Evolutionary conservation across 768 basidiomycete genomes (phyloP), one percentile per base, ranked within the genome.

Genomic region (Termitomyces sp.): DNA sequence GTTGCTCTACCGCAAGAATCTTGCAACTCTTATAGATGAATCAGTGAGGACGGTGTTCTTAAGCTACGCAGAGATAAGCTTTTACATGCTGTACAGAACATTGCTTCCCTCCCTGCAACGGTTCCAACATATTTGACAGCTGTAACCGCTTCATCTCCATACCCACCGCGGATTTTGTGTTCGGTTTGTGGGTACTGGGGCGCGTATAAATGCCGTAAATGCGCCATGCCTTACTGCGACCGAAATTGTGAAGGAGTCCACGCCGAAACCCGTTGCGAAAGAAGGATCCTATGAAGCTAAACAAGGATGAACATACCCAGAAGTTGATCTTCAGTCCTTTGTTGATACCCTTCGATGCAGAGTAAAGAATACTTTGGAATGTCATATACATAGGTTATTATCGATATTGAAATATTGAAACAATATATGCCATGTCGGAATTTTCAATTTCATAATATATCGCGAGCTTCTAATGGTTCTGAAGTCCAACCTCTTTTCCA

Each of bases 161-260:
- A 86, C 57, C 90, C 92, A 6, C 81, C 87, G 8, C 84, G 90
- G 42, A 73, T 84, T 62, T 67, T 94, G 14, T 95, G 93, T 67
- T 85, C 90, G n/a, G 88, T 93, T 26, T 94, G 93, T 64, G 91
- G 93, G 3, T 93, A 90, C 69, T 89, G 83, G 82, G 91, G 89
- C 6, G 76, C 77, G 4, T 94, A 95, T 68, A 86, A 82, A 55
- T 95, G 93, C 74, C 82, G 80, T 59, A 83, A 82, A 63, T 94
- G 93, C 71, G 84, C 85, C 0, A 78, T 91, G 78, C 76, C 86
- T 2, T 93, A 86, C 62, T 94, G 93, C 62, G 86, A 87, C 69
- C 72, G 78, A 42, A 84, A 83, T 55, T 95, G 93, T 65, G 83
- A 87, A 65, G 74, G 75, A 20, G 83, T 89, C 3, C 93, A 95